Conservation (phyloP, 2,329 filamentous ascomycete species). For the Fusarium sp. region DNA sequence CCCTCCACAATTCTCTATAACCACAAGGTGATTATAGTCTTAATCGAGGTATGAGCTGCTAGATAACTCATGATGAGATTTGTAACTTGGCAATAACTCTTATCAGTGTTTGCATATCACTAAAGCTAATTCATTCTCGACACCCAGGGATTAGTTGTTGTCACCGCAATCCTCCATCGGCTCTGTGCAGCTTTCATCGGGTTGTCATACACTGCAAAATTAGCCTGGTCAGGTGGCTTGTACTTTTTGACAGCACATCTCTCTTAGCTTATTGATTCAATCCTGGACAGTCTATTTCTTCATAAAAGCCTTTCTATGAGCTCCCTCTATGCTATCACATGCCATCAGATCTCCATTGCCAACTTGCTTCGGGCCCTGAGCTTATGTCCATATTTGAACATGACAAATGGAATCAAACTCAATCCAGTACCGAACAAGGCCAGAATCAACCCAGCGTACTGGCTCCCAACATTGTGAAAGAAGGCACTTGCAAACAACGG, state of each 20-base stretch:
- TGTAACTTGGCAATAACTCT: too few species aligned
- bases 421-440: neutral
- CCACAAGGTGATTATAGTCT: neutral
- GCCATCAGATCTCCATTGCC: neutral
- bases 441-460: neutral
- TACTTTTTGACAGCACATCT: neutral
- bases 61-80: neutral
- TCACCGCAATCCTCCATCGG: neutral
- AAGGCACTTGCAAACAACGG: neutral
- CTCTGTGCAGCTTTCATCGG: neutral
- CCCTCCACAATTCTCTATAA: too few species aligned
- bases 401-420: neutral
- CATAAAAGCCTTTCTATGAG: neutral
- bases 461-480: neutral
- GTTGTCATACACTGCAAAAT: neutral
- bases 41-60: neutral
- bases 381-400: neutral
- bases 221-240: neutral
- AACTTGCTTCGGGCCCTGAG: neutral
- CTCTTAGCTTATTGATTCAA: neutral
- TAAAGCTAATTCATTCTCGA: neutral
- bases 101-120: neutral
- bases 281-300: neutral
- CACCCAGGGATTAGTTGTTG: constrained; percentile 32
- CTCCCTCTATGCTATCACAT: neutral